Evolutionary conservation across 768 basidiomycete species (phyloP), one percentile per base, ranked within the genome.

Genomic region (Naganishia friedmannii): DNA sequence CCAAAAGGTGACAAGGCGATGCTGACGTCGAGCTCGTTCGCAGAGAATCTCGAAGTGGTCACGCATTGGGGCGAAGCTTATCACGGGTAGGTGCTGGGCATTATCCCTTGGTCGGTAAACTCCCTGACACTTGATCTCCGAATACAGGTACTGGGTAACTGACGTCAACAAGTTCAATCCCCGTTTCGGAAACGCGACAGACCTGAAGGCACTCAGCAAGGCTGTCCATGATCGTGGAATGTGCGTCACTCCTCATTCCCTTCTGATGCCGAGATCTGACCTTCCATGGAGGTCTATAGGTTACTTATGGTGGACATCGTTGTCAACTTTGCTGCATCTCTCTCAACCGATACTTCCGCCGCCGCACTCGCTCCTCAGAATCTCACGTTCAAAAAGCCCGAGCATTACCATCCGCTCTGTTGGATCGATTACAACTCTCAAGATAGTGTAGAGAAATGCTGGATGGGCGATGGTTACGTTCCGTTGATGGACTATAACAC

Each of bases 251-350:
- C 15, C 7, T 8, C 15, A 2, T 42, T 15, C 42, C 7, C 15
- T 23, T 8, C 37, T 5, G 21, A 23, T 21, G 15, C 23, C 34
- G 67, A 39, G 17, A n/a, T n/a, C 26, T 28, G 31, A 26, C 23
- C 15, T 23, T 2, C 23, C 23, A 26, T 0, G 12, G 4, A 34
- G 32, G 7, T 23, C n/a, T 46, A 5, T 26, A 63, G 60, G 60
- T 89, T 87, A 78, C 82, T 93, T 73, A 93, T 92, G 90, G 88
- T 92, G 67, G 91, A 93, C 74, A 81, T 90, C 37, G 89, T 92
- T 26, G 87, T 89, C 39, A 93, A 93, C 81, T 89, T 92, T 78
- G 89, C 93, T 53, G 91, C 91, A 54, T 80, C 65, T n/a, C 46
- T 53, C 12, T 66, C 65, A 8, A 66, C 53, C 10, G 48, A 66